Evolutionary conservation across 495 filamentous ascomycete species (phyloP).

Genomic region (Penicillium subrubescens): DNA sequence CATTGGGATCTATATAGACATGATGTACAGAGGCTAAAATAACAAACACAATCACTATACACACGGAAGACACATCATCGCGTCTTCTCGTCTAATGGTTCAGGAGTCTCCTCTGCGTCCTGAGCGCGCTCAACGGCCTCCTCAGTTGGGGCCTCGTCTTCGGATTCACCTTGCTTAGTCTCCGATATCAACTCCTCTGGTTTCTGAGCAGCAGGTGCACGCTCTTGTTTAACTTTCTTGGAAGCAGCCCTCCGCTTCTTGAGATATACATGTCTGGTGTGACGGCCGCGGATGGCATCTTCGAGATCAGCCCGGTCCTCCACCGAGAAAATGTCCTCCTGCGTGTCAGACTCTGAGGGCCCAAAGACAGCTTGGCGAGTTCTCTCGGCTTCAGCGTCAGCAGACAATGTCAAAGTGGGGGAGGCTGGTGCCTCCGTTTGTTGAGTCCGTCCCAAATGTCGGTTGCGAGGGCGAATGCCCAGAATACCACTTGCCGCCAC

Average conservation of each 20-base stretch:
- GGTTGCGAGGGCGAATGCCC: neutral
- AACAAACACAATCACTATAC: slow-evolving; percentile 19
- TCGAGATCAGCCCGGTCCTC: slow-evolving; percentile 17
- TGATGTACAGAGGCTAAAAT: slow-evolving; percentile 19
- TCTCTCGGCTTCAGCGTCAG: neutral
- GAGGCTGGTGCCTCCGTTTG: neutral
- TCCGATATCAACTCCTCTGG: neutral
- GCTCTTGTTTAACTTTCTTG: neutral
- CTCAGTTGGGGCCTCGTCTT: neutral
- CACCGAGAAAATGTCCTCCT: slow-evolving; percentile 1
- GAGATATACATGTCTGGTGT: slow-evolving; percentile 1
- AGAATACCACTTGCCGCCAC: slow-evolving; percentile 19
- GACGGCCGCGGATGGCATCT: slow-evolving; percentile 3
- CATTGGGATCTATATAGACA: slow-evolving; percentile 14
- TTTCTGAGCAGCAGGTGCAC: neutral
- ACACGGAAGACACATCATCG: slow-evolving; percentile 3
- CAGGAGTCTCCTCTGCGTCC: neutral
- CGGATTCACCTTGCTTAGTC: neutral
- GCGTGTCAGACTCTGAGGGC: neutral
- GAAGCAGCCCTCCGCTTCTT: neutral
- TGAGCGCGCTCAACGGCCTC: neutral
- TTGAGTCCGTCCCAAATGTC: neutral
- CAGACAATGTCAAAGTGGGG: neutral
- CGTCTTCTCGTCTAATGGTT: neutral
- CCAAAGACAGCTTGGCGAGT: slow-evolving; percentile 2